Evolutionary conservation across 139 green algal genomes (phyloP).

Genomic region (Picochlorum sp.): DNA sequence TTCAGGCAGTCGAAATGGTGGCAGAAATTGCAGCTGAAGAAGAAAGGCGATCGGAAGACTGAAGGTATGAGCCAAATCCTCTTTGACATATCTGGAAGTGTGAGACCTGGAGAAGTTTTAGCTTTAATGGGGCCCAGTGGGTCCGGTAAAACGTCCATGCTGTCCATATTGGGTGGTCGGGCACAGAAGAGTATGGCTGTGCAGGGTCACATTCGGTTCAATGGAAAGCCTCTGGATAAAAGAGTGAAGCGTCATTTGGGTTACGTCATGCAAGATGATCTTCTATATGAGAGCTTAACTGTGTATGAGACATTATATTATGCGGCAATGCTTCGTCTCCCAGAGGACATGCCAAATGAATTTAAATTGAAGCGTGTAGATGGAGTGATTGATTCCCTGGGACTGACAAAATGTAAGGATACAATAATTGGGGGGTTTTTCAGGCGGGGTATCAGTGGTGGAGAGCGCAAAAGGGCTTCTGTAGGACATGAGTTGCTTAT

Average conservation of each 20-base stretch:
- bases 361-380: slow-evolving; percentile 57
- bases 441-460: slow-evolving; percentile 74
- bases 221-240: slow-evolving; percentile 54
- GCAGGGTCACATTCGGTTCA: slow-evolving; percentile 52
- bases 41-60: not conserved
- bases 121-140: slow-evolving; percentile 56
- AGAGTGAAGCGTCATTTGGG: slow-evolving; percentile 31
- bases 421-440: slow-evolving; percentile 86
- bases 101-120: slow-evolving; percentile 37
- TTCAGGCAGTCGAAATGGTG: not conserved
- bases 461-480: slow-evolving; percentile 87
- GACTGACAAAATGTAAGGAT: slow-evolving; percentile 59
- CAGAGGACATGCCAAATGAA: slow-evolving; percentile 38
- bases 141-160: slow-evolving; percentile 67
- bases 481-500: slow-evolving; percentile 84
- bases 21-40: not conserved
- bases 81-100: slow-evolving; percentile 27
- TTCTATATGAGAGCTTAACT: slow-evolving; percentile 69
- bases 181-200: slow-evolving; percentile 25
- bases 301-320: slow-evolving; percentile 67
- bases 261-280: slow-evolving; percentile 79
- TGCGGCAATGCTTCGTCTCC: slow-evolving; percentile 71
- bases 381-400: slow-evolving; percentile 55
- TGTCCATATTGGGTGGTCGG: slow-evolving; percentile 56
- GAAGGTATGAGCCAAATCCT: slow-evolving; percentile 30